A percentile compares a stretch with the other conserved stretches of the same genome.
phyloP scores from a whole-genome alignment of 2,329 filamentous ascomycete genomes.

The Penicillium italicum region DNA sequence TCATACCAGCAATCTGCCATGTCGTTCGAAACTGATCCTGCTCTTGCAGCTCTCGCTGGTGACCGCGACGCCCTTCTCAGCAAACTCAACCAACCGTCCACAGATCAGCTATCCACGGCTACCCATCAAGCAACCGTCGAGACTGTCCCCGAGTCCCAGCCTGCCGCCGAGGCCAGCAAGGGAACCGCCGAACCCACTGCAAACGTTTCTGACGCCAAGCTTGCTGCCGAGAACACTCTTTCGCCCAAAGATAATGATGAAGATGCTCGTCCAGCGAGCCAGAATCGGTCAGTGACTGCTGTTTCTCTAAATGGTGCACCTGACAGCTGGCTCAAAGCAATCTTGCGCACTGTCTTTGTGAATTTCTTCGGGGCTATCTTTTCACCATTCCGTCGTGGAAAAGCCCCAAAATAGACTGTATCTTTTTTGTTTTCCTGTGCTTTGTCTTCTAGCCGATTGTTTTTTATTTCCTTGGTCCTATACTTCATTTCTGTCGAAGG shows the following conservation, averaged over 20 bases:
- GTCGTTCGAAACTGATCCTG: slow-evolving; percentile 33
- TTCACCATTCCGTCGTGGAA: slow-evolving; percentile 37
- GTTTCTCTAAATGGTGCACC: slow-evolving; percentile 38
- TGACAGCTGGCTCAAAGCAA: slow-evolving; percentile 41
- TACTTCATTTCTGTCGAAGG: slow-evolving; percentile 7
- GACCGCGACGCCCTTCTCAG: slow-evolving; percentile 34
- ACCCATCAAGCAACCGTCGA: slow-evolving; percentile 71
- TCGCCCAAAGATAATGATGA: slow-evolving; percentile 23
- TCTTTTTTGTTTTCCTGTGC: not conserved
- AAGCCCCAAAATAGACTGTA: slow-evolving; percentile 19
- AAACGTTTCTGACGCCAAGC: slow-evolving; percentile 4
- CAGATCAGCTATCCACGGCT: slow-evolving; percentile 53
- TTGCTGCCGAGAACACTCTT: slow-evolving; percentile 7
- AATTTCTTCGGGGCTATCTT: slow-evolving; percentile 42
- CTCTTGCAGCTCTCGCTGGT: slow-evolving; percentile 30
- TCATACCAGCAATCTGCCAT: slow-evolving; percentile 24
- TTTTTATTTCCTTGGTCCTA: slow-evolving; percentile 9
- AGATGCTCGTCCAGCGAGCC: slow-evolving; percentile 32
- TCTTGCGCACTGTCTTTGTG: slow-evolving; percentile 41
- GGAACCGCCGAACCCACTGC: slow-evolving; percentile 7
- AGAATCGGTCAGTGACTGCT: slow-evolving; percentile 40
- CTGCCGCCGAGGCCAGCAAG: slow-evolving; percentile 14
- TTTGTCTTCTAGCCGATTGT: not conserved
- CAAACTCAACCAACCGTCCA: slow-evolving; percentile 31
- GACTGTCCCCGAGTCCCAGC: slow-evolving; percentile 10